Base-by-base conservation (phyloP, 1,139 yeast species). In the Blastobotrys niveus region DNA sequence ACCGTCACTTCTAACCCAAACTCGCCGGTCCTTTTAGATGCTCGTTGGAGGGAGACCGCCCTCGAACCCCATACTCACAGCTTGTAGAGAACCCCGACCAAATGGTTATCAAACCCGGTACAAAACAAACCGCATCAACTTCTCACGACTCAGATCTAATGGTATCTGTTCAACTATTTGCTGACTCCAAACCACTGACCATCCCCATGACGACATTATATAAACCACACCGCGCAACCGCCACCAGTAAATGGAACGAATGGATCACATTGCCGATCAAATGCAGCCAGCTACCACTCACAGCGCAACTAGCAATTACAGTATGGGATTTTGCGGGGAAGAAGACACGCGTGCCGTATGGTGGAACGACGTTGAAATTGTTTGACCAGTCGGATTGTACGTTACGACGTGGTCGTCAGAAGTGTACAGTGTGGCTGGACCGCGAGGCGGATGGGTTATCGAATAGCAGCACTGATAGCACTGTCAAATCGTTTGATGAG, bases 211-310 rank as follows among this genome's bases (percentile, higher is more conserved):
- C 77, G 38, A 80, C 95, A 0, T 70, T 79, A 3, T 82, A 82
- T 59, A 76, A 74, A 40, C 69, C 80, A 1, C 82, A 84, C 54
- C 20, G 22, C 20, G 10, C 12, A 24, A 71, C 74, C 45, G 67
- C 70, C 38, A 51, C 58, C 2, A 50, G 63, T 38, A 57, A 53
- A 38, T 78, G 81, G 80, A 71, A 76, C 49, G 78, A 78, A 52
- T 79, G 84, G 80, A 63, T 87, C 25, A 72, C 76, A 39, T 63
- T 91, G 40, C 91, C 96, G 0, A 73, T 88, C 5, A 71, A 73
- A 48, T 79, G 83, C 54, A 74, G 76, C 46, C 93, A 87, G 55
- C 62, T 91, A 15, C 80, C 87, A 3, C 60, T 77, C 25, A 75
- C 77, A 36, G 64, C 91, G 2, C 76, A 72, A 52, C 61, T 89